A percentile compares a stretch with the other conserved stretches of the same genome.
Conservation (phyloP, 2,329 filamentous ascomycete genomes). For the Paraphoma chrysanthemicola region DNA sequence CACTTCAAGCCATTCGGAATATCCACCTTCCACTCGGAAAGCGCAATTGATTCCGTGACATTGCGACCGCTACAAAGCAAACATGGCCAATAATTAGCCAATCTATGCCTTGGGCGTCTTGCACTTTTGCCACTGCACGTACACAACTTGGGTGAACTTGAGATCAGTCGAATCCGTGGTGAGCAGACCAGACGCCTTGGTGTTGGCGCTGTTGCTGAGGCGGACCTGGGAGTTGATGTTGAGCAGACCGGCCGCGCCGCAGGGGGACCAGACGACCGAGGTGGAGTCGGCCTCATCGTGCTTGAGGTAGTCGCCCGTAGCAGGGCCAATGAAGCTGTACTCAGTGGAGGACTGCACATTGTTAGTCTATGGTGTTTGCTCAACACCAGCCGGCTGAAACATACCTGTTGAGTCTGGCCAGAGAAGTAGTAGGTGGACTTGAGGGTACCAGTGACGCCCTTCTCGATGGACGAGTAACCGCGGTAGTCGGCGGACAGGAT, state of each 20-base stretch:
- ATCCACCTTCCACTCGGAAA: conserved; percentile 5
- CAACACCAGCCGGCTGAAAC: neutral
- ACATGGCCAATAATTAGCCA: neutral
- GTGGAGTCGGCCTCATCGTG: conserved; percentile 52
- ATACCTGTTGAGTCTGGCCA: conserved; percentile 52
- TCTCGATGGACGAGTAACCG: conserved; percentile 57
- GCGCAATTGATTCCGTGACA: conserved; percentile 8
- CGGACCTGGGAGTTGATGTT: conserved; percentile 63
- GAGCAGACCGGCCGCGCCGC: conserved; percentile 57
- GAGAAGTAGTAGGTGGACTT: conserved; percentile 65
- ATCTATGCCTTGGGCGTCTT: conserved; percentile 21
- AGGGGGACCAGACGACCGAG: conserved; percentile 61
- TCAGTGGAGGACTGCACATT: conserved; percentile 40
- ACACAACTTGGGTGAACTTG: conserved; percentile 54
- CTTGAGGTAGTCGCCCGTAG: conserved; percentile 48
- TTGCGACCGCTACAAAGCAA: conserved; percentile 14
- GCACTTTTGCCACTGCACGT: conserved; percentile 55
- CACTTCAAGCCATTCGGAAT: conserved; percentile 6
- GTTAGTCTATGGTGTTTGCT: conserved; percentile 9
- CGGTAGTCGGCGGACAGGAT: conserved; percentile 61
- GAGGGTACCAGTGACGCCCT: conserved; percentile 56
- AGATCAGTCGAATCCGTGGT: conserved; percentile 59
- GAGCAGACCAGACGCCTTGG: conserved; percentile 48
- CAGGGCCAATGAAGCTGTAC: conserved; percentile 51
- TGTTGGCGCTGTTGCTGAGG: conserved; percentile 40